Percentiles rank a stretch among this genome's conserved stretches.
Conservation (phyloP, 306 rosid species). For the Biancaea sappan region DNA sequence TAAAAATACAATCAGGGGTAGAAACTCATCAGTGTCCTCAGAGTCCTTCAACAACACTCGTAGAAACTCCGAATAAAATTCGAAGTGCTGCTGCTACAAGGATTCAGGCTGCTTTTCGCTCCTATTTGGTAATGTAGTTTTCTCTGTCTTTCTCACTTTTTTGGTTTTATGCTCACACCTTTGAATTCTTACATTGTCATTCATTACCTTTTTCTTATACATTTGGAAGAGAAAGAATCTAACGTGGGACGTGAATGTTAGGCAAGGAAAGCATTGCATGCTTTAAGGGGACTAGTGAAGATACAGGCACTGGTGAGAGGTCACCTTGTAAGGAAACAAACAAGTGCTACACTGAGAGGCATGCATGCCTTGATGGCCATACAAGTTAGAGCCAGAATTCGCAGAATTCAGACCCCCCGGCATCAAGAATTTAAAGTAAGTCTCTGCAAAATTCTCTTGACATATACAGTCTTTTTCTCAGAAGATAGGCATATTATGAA, state of each 20-base stretch:
- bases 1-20: slow-evolving; percentile 37
- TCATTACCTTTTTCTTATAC: not conserved
- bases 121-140: slow-evolving; percentile 61
- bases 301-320: slow-evolving; percentile 92
- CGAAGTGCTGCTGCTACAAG: slow-evolving; percentile 64
- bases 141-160: not conserved
- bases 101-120: slow-evolving; percentile 77
- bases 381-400: slow-evolving; percentile 84
- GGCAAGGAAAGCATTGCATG: slow-evolving; percentile 92
- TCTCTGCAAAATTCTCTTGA: not conserved
- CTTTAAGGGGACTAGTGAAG: slow-evolving; percentile 86
- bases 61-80: slow-evolving; percentile 10
- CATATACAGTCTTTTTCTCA: not conserved
- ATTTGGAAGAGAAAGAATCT: slow-evolving; percentile 2
- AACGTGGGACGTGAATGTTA: slow-evolving; percentile 35
- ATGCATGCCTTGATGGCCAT: slow-evolving; percentile 91
- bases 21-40: slow-evolving; percentile 33
- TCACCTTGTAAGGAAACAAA: slow-evolving; percentile 84
- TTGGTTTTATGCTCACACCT: not conserved
- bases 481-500: slow-evolving; percentile 2
- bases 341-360: slow-evolving; percentile 62
- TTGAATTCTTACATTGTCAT: slow-evolving; percentile 13
- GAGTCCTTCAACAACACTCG: slow-evolving; percentile 26
- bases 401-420: slow-evolving; percentile 57
- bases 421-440: slow-evolving; percentile 43